These are phyloP conservation scores for Kalmusia sp. DNA, from an alignment of 2,329 filamentous ascomycete genomes.

Conservation along the genomic window DNA sequence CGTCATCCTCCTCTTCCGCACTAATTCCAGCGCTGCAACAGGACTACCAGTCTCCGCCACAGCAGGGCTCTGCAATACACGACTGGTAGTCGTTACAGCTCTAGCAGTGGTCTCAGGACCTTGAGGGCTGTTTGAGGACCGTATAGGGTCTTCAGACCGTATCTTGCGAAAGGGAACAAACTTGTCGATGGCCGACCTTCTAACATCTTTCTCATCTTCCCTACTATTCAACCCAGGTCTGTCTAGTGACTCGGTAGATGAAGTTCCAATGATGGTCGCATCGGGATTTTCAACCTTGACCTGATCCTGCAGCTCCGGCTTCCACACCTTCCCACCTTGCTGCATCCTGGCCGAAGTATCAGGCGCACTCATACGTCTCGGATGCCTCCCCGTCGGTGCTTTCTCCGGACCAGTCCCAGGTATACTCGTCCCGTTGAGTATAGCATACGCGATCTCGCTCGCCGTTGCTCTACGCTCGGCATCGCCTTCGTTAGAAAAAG, in stretches of 20 bases:
- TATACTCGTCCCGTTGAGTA: slow-evolving; percentile 27
- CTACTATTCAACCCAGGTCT: slow-evolving; percentile 27
- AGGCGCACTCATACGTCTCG: slow-evolving; percentile 25
- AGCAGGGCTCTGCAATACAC: slow-evolving; percentile 12
- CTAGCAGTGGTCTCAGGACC: slow-evolving; percentile 2
- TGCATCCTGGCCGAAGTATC: slow-evolving; percentile 17
- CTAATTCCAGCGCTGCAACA: slow-evolving; percentile 2
- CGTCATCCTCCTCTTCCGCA: slow-evolving; percentile 14
- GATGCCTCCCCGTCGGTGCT: slow-evolving; percentile 7
- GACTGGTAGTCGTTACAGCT: slow-evolving; percentile 12
- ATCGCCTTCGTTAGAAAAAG: slow-evolving; percentile 9
- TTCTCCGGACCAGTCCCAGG: slow-evolving; percentile 15
- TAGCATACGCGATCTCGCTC: slow-evolving; percentile 31
- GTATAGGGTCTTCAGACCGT: slow-evolving; percentile 18
- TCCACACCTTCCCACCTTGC: slow-evolving; percentile 21
- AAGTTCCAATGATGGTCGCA: too few species aligned
- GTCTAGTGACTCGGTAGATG: slow-evolving; percentile 25
- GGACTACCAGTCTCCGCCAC: too few species aligned
- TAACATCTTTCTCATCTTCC: slow-evolving; percentile 20
- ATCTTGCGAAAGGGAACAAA: slow-evolving; percentile 18
- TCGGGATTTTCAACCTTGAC: too few species aligned
- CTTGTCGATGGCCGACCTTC: slow-evolving; percentile 10
- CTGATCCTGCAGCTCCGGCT: slow-evolving; percentile 17
- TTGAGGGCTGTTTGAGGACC: slow-evolving; percentile 11
- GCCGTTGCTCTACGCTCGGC: slow-evolving; percentile 15